Percentiles rank a stretch among this genome's conserved stretches.
phyloP scores from a whole-genome alignment of 345 rosid genomes.

The Lepidium aucheri region DNA sequence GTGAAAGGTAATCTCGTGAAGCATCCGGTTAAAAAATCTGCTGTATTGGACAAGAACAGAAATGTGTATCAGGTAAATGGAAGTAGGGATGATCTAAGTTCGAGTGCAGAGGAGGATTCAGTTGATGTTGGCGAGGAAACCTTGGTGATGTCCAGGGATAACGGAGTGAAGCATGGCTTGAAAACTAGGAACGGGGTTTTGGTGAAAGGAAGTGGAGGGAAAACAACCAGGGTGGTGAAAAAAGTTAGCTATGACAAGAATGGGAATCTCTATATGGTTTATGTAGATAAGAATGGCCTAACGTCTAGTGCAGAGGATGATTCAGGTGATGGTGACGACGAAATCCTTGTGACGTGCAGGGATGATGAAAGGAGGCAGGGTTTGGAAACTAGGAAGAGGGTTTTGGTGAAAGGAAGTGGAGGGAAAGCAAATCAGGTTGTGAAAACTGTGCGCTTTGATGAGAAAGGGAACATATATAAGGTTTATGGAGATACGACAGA shows the following conservation, averaged over 20 bases:
- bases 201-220: slow-evolving; percentile 16
- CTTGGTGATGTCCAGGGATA: slow-evolving; percentile 1
- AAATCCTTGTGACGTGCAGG: background rate
- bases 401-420: slow-evolving; percentile 11
- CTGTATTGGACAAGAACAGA: slow-evolving; percentile 51
- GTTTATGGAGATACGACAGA: slow-evolving; percentile 34
- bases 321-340: slow-evolving; percentile 13
- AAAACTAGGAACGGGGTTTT: slow-evolving; percentile 9
- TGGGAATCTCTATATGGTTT: slow-evolving; percentile 23
- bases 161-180: background rate
- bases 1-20: slow-evolving; percentile 27
- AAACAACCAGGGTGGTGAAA: slow-evolving; percentile 1
- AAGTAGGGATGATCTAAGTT: slow-evolving; percentile 19
- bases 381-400: slow-evolving; percentile 1
- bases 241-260: slow-evolving; percentile 12
- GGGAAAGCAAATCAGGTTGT: background rate
- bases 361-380: background rate
- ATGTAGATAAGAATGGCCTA: slow-evolving; percentile 25
- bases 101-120: slow-evolving; percentile 32
- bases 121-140: slow-evolving; percentile 15
- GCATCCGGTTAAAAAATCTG: slow-evolving; percentile 41
- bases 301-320: slow-evolving; percentile 33
- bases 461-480: slow-evolving; percentile 22
- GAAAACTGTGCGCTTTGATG: slow-evolving; percentile 29
- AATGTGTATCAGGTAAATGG: slow-evolving; percentile 35